Conservation (phyloP, 1,284 basidiomycete genomes). For the Singerocomus rubriflavus region DNA sequence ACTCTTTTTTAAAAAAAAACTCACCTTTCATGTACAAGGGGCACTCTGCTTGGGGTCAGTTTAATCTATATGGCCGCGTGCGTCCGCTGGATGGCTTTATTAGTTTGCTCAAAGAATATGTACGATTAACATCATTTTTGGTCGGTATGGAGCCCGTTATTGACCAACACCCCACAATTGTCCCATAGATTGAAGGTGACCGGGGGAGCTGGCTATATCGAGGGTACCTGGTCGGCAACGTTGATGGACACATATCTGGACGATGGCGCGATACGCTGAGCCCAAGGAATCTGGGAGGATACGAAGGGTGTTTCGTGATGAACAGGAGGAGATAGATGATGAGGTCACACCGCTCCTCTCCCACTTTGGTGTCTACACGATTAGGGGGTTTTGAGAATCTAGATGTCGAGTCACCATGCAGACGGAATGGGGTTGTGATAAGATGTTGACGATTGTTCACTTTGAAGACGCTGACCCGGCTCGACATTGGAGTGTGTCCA, state of each 20-base stretch:
- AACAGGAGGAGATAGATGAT: constrained; percentile 47
- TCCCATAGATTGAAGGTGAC: constrained; percentile 54
- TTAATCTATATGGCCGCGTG: constrained; percentile 65
- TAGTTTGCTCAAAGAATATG: constrained; percentile 72
- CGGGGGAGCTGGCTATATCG: constrained; percentile 76
- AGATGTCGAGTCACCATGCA: background rate
- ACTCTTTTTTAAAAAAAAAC: background rate
- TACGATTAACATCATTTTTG: constrained; percentile 35
- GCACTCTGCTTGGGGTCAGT: constrained; percentile 80
- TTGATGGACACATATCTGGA: constrained; percentile 60
- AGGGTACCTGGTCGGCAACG: constrained; percentile 67
- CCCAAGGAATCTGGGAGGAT: constrained; percentile 52
- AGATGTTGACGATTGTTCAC: too few relatives aligned
- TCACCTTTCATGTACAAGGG: constrained; percentile 43
- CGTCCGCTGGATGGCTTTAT: constrained; percentile 70
- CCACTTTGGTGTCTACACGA: too few relatives aligned
- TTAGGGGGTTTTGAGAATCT: background rate
- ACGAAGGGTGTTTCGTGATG: constrained; percentile 77
- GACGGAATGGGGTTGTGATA: too few relatives aligned
- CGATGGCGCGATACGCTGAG: constrained; percentile 75
- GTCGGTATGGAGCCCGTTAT: background rate
- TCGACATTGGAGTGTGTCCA: background rate
- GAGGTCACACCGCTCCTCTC: too few relatives aligned
- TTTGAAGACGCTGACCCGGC: background rate
- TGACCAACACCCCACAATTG: background rate